Evolutionary conservation across 768 basidiomycete species (phyloP).

Genomic region (Trametes sanguinea): DNA sequence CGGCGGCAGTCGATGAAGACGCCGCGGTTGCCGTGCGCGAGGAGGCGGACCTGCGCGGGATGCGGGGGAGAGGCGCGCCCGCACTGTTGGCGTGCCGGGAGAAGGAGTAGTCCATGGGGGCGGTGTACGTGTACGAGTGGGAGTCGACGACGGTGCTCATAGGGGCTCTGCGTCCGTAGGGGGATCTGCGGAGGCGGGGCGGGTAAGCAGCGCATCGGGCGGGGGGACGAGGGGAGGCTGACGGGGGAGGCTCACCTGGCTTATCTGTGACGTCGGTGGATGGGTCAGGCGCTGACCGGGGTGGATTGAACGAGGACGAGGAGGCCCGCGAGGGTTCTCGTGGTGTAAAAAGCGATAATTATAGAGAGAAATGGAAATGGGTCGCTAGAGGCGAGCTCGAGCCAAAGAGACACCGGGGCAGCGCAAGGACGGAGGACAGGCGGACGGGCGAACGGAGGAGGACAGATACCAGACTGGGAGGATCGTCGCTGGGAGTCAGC

Average conservation of each 20-base stretch:
- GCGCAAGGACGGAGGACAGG: background rate
- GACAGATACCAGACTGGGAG: conserved; percentile 2
- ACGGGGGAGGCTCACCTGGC: conserved; percentile 9
- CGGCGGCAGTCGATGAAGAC: conserved; percentile 29
- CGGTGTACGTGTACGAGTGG: conserved; percentile 12
- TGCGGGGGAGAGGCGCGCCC: conserved; percentile 59
- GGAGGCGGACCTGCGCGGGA: conserved; percentile 53
- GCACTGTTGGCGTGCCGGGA: conserved; percentile 51
- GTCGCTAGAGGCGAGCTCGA: conserved; percentile 21
- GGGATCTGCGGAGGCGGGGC: conserved; percentile 3
- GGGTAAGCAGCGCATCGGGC: background rate
- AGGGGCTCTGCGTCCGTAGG: conserved; percentile 18
- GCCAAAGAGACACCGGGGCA: conserved; percentile 12
- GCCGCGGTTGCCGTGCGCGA: conserved; percentile 9
- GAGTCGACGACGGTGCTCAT: conserved; percentile 20
- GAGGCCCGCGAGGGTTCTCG: conserved; percentile 3
- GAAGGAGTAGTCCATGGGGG: conserved; percentile 26
- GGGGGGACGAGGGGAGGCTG: background rate
- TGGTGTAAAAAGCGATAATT: conserved; percentile 15
- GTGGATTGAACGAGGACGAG: conserved; percentile 7
- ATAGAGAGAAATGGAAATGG: conserved; percentile 9
- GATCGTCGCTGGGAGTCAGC: conserved; percentile 16
- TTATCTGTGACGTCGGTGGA: conserved; percentile 14
- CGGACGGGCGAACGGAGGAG: background rate
- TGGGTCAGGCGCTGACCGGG: conserved; percentile 5